Evolutionary conservation across 2,329 filamentous ascomycete species (phyloP), one percentile per base, ranked within the genome.

Genomic region (Neocucurbitaria cava): DNA sequence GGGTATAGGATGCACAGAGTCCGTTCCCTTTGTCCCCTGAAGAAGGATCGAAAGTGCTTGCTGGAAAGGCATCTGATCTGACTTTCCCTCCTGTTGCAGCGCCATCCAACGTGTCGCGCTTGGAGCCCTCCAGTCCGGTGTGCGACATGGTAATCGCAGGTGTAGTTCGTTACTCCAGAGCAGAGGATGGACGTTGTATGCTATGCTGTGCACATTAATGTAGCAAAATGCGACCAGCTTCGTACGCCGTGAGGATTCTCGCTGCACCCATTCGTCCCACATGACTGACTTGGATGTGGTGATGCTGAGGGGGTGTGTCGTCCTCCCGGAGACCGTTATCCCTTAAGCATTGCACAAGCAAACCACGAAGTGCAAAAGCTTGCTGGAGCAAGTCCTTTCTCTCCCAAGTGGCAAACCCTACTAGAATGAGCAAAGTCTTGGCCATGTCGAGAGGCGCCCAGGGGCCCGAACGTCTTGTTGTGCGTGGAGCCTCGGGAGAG

Each of bases 371-470:
- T 26, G 59, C 63, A 20, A 73, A 68, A 3, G 72, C 69, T 49
- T 73, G 67, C 21, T 70, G 66, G 8, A 73, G 56, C 9, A 73
- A 46, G 13, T 69, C 66, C 39, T 60, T 66, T 5, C 64, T 56
- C 47, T 73, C 70, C 72, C 71, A 74, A 0, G 71, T 71, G 18
- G 67, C 68, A 52, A 66, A 73, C 3, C 65, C 66, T 3, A 72
- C 69, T 6, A 73, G 61, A 8, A 72, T 67, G 2, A 72, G 56
- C 15, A 72, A 45, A 10, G 69, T 71, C 31, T 70, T 70, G 0
- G 61, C 66, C 54, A 67, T 58, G 44, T 72, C 66, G 15, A 72
- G 54, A 20, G 68, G 68, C 26, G 54, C 46, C 68, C 67, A 70
- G 0, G 64, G 66, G 2, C 66, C 68, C 17, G 49, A 54, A n/a